Base-by-base conservation (phyloP, 345 rosid genomes). In the Hirschfeldia incana region DNA sequence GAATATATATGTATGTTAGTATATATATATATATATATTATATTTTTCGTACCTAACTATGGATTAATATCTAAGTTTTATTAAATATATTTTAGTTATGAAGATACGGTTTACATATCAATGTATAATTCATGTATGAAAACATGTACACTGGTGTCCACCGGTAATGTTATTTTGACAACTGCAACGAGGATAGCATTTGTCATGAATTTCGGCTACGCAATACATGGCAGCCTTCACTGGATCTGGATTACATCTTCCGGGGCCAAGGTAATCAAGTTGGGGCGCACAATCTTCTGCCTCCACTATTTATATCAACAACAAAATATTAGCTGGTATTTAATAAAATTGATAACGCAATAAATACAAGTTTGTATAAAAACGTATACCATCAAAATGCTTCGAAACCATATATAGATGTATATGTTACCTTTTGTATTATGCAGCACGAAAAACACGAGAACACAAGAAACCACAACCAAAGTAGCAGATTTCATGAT, bases 111-210 rank as follows among this genome's bases (percentile, higher is more conserved):
- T 4, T 4, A 51, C 57, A 51, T 51, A 51, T 51, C 57, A n/a
- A 51, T 51, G 57, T n/a, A 51, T 51, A 51, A 51, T 51, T 51
- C 57, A 51, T 51, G 5, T 51, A 51, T 51, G 57, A 51, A n/a
- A 51, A 51, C 57, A 51, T 51, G 57, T n/a, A 51, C 57, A 51
- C 57, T 51, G 57, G 57, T 51, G 57, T 51, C 57, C 57, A 51
- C 49, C 37, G 6, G 37, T 42, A 10, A 10, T 11, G 49, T 42
- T 42, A 42, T 42, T 42, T 42, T 3, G 10, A 42, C 57, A 51
- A 51, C 16, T 51, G 57, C 57, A 51, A 51, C 57, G 57, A 51
- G 57, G 57, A 51, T 51, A 51, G 57, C 57, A 51, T n/a, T 5
- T n/a, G 57, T 51, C 57, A 4, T n/a, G 1, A n/a, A 51, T n/a